Evolutionary conservation across 345 rosid species (phyloP), one percentile per base, ranked within the genome.

Genomic region (Laguncularia racemosa): DNA sequence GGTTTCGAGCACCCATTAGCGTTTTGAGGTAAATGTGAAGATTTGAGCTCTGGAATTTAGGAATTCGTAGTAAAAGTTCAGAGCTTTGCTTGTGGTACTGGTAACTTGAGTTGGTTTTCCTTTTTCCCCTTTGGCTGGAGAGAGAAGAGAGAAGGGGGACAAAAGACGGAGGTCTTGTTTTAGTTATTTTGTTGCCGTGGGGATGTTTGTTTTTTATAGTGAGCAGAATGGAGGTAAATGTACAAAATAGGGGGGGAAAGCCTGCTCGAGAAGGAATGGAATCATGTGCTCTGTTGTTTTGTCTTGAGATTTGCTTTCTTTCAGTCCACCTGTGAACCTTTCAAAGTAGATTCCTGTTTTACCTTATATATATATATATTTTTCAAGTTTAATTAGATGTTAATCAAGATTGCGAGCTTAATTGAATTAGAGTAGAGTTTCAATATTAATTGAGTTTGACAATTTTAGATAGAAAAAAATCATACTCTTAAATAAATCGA

Each of bases 41-140:
- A 44, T 52, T 64, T 40, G 52, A 63, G 79, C 67, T 63, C 48
- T 55, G 63, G 56, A 55, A 9, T 43, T 57, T 62, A 20, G 38
- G 57, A 46, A 28, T 23, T 18, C 61, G 14, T 57, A 40, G 18
- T 20, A 8, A 44, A n/a, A 17, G 52, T 46, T 57, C 20, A 13
- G 43, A 13, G 14, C 40, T 33, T 33, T 33, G 40, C 40, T 33
- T 33, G 40, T 33, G 9, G 40, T 6, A 9, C 11, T 33, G 40
- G 40, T 33, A 33, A 33, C 9, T 33, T 33, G 9, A 33, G 11
- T 6, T 9, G 40, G 4, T 9, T 33, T 33, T 33, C 57, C 55
- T 20, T 46, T 13, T 12, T 56, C 70, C 63, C 65, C 56, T 58
- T 59, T 67, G 67, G 69, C 67, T 66, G 65, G 56, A 50, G 67